These are phyloP conservation scores for Leishmania aethiopica DNA, from an alignment of 208 protist genomes.

Conservation along the genomic window DNA sequence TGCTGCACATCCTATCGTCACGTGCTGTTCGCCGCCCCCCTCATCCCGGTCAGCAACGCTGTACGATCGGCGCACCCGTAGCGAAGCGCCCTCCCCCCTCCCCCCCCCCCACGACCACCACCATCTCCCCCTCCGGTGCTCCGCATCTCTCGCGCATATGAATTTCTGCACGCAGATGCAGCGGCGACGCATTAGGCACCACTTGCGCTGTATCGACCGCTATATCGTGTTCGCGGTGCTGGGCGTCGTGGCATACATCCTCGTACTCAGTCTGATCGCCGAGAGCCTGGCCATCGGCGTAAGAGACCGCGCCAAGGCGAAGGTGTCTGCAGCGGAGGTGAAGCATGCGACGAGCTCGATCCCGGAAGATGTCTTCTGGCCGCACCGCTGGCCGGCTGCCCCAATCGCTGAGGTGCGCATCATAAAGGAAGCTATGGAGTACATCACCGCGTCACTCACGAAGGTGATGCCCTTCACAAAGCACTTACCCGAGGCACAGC, in stretches of 20 bases:
- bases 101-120: neutral
- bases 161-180: constrained; percentile 1
- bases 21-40: neutral
- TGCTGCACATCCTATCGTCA: neutral
- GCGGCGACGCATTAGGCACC: constrained; percentile 9
- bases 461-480: constrained; percentile 7
- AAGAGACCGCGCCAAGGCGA: neutral
- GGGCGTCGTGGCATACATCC: constrained; percentile 32
- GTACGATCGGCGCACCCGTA: neutral
- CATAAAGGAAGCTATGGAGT: constrained; percentile 23
- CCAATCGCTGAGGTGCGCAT: constrained; percentile 22
- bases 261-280: constrained; percentile 29
- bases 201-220: constrained; percentile 26
- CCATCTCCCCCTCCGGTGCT: constrained; percentile 11
- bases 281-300: constrained; percentile 19
- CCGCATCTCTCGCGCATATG: constrained; percentile 7
- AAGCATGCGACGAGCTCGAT: neutral
- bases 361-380: constrained; percentile 15
- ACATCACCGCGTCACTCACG: constrained; percentile 10
- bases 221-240: constrained; percentile 35
- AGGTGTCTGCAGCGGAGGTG: neutral
- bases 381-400: constrained; percentile 21
- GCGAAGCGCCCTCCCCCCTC: neutral
- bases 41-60: neutral
- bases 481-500: constrained; percentile 17